Conservation (phyloP, 2,329 filamentous ascomycete species). For the Fusarium camptoceras region DNA sequence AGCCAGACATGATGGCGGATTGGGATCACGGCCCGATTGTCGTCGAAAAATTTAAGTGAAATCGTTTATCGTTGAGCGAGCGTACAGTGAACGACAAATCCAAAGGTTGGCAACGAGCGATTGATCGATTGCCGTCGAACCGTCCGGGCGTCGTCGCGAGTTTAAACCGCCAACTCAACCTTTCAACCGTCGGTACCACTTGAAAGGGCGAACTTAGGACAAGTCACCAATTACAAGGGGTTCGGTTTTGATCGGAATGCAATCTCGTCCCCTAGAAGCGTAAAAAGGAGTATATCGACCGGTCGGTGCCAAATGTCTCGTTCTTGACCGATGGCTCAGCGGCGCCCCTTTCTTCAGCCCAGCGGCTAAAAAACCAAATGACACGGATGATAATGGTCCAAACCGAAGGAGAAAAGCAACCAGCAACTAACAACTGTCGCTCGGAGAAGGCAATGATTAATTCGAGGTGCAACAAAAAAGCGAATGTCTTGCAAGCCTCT, state of each 20-base stretch:
- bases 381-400: neutral
- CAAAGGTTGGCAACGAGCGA: conserved; percentile 3
- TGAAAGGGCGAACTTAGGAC: conserved; percentile 20
- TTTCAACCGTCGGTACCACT: conserved; percentile 13
- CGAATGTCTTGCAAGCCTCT: conserved; percentile 39
- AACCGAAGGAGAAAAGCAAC: conserved; percentile 1
- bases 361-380: conserved; percentile 17
- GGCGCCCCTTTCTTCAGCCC: conserved; percentile 34
- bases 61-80: conserved; percentile 9
- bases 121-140: conserved; percentile 12
- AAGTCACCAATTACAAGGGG: conserved; percentile 9
- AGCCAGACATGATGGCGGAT: conserved; percentile 73
- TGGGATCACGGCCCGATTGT: conserved; percentile 1
- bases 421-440: conserved; percentile 4
- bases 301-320: conserved; percentile 35
- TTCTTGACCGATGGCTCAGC: conserved; percentile 23
- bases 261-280: conserved; percentile 31
- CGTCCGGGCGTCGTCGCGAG: conserved; percentile 11
- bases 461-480: conserved; percentile 19
- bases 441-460: conserved; percentile 12
- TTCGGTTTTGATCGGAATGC: conserved; percentile 27
- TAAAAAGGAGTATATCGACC: conserved; percentile 11
- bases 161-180: conserved; percentile 6
- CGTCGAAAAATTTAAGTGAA: conserved; percentile 2
- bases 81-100: neutral